Percentiles rank a stretch among this genome's conserved stretches.
Conservation (phyloP, 2,329 filamentous ascomycete species). For the Domatiomyces catenatus region DNA sequence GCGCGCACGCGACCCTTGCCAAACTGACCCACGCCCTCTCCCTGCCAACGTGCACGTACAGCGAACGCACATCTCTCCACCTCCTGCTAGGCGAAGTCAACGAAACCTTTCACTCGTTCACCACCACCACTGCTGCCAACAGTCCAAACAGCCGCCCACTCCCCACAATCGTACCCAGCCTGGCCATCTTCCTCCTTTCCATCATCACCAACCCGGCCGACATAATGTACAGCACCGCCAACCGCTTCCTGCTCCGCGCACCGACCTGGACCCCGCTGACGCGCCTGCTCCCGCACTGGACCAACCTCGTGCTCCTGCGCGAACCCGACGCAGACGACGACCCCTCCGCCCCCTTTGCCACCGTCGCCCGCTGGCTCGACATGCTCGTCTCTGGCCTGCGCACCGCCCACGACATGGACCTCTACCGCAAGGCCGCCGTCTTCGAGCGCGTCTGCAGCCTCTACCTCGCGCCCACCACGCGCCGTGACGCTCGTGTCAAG, state of each 20-base stretch:
- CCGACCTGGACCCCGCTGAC: conserved; percentile 52
- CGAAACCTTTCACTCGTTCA: conserved; percentile 42
- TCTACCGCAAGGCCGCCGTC: conserved; percentile 42
- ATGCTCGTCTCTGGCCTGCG: conserved; percentile 7
- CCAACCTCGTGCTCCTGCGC: conserved; percentile 58
- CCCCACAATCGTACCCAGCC: conserved; percentile 60
- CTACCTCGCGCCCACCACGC: conserved; percentile 51
- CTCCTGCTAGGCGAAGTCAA: conserved; percentile 64
- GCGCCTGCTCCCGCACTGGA: conserved; percentile 43
- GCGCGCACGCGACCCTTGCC: conserved; percentile 55
- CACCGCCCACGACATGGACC: conserved; percentile 28
- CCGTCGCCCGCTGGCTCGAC: conserved; percentile 37
- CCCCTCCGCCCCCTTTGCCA: conserved; percentile 51
- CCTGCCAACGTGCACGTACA: conserved; percentile 49
- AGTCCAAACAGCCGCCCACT: conserved; percentile 33
- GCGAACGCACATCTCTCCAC: conserved; percentile 47
- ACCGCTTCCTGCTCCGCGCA: conserved; percentile 62
- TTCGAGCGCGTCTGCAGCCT: conserved; percentile 62
- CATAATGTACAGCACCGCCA: conserved; percentile 71
- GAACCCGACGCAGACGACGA: conserved; percentile 62
- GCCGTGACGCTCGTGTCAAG: conserved; percentile 44
- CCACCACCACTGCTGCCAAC: not conserved
- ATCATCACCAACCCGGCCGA: conserved; percentile 65
- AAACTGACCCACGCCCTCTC: conserved; percentile 21
- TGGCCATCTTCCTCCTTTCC: conserved; percentile 50